Evolutionary conservation across 1,284 basidiomycete genomes (phyloP).

Genomic region (Puccinia polysora): DNA sequence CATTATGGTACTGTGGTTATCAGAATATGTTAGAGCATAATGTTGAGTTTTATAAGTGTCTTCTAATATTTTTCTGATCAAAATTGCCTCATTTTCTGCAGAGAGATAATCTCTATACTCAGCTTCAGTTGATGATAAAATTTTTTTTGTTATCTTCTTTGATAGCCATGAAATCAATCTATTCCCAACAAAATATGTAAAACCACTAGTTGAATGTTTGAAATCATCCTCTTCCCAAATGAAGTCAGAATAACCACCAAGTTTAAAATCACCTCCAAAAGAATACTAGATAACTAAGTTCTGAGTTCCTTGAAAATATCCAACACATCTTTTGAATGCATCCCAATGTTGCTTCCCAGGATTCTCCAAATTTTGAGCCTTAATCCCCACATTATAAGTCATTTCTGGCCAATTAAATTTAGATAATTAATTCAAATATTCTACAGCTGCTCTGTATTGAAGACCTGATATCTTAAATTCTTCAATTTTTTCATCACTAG

Average conservation of each 20-base stretch:
- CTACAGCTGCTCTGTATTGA: conserved; percentile 5
- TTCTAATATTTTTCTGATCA: too few species aligned
- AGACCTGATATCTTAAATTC: neutral
- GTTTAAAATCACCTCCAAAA: too few species aligned
- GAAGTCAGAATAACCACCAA: too few species aligned
- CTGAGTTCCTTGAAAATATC: conserved; percentile 9
- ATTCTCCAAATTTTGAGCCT: neutral
- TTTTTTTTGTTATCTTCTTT: too few species aligned
- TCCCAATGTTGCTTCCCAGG: neutral
- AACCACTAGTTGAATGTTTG: too few species aligned
- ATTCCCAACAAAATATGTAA: too few species aligned
- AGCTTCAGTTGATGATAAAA: too few species aligned
- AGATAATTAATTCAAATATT: neutral
- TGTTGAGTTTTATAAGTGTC: too few species aligned
- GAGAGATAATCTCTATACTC: neutral
- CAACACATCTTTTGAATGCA: neutral
- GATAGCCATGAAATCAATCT: neutral
- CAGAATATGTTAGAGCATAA: too few species aligned
- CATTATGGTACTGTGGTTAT: conserved; percentile 4
- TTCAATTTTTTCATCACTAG: neutral
- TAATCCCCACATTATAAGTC: neutral
- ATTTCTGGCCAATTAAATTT: conserved; percentile 11
- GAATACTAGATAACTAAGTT: neutral
- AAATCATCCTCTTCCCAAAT: too few species aligned
- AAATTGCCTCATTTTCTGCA: neutral